Evolutionary conservation across 495 filamentous ascomycete species (phyloP).

Genomic region (Pyrenula aspistea): DNA sequence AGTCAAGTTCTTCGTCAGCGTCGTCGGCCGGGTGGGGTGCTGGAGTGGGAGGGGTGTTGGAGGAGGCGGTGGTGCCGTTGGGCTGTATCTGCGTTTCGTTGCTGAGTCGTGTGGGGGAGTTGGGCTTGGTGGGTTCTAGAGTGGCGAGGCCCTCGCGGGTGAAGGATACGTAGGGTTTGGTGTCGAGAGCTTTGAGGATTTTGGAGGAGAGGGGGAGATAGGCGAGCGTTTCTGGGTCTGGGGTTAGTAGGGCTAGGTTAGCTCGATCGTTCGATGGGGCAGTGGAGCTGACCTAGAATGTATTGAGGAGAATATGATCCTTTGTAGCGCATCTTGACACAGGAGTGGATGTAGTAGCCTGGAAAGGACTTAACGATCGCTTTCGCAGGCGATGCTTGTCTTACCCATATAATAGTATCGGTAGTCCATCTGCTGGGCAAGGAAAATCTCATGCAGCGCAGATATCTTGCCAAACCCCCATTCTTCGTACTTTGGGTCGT

Average conservation of each 20-base stretch:
- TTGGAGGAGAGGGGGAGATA: constrained; percentile 70
- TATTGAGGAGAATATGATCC: constrained; percentile 74
- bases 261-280: background rate
- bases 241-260: constrained; percentile 1
- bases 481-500: constrained; percentile 69
- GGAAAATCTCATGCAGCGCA: constrained; percentile 70
- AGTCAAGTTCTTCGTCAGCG: constrained; percentile 17
- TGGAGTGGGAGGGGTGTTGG: constrained; percentile 2
- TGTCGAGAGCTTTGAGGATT: constrained; percentile 48
- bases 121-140: background rate
- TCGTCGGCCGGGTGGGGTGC: constrained; percentile 1
- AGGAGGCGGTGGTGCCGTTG: constrained; percentile 2
- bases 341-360: constrained; percentile 63
- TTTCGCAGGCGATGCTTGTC: constrained; percentile 4
- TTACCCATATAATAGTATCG: constrained; percentile 64
- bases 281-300: constrained; percentile 55
- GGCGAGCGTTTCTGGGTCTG: constrained; percentile 58
- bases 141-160: constrained; percentile 1
- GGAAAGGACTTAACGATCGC: constrained; percentile 1
- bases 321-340: constrained; percentile 83
- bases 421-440: constrained; percentile 67
- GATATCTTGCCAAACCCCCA: constrained; percentile 82
- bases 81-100: background rate
- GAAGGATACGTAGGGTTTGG: background rate
- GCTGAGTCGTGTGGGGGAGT: background rate